Base-by-base conservation (phyloP, 371 early-diverging fungal genomes). In the Pancytospora philotis region DNA sequence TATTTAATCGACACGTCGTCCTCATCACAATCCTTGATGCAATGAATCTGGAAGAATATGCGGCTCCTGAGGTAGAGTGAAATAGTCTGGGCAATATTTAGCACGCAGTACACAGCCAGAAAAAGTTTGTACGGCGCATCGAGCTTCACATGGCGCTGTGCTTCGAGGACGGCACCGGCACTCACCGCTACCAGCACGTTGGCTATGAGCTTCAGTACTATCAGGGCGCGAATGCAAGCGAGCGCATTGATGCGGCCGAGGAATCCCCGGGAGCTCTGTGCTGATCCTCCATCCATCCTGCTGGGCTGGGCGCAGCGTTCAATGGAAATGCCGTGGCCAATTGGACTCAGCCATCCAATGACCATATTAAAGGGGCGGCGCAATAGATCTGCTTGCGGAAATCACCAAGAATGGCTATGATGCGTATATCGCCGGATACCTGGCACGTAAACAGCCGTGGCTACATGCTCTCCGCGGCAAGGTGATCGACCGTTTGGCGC, bases 111-210 rank as follows among this genome's bases (percentile, higher is more conserved):
- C 13, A 80, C 80, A 31, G 35, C 36, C n/a, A 80, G 57, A 58
- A 82, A 82, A 0, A 79, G 49, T 60, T 75, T 77, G 31, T 80
- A 66, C 30, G 80, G 80, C 1, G 50, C 73, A 64, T 79, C 73
- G 32, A 56, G 58, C 25, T 52, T 51, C 37, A 76, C 69, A 51
- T 80, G 66, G 41, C 66, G 66, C 48, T 67, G 76, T 30, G 77
- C 41, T 36, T 53, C 56, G 3, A 82, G 74, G 39, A 78, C 74
- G 0, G 56, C 30, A 0, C 38, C 13, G 37, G 61, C 77, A 53
- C 48, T 41, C 22, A 58, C 2, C 52, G 81, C 68, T 48, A 76
- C 73, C 25, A 75, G 34, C 22, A 50, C 10, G 50, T 78, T 77
- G n/a, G 81, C 66, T 3, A 51, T n/a, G 32, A 73, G 32, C 22